phyloP scores from a whole-genome alignment of 495 filamentous ascomycete genomes.

The Penicillium ochrochloron region DNA sequence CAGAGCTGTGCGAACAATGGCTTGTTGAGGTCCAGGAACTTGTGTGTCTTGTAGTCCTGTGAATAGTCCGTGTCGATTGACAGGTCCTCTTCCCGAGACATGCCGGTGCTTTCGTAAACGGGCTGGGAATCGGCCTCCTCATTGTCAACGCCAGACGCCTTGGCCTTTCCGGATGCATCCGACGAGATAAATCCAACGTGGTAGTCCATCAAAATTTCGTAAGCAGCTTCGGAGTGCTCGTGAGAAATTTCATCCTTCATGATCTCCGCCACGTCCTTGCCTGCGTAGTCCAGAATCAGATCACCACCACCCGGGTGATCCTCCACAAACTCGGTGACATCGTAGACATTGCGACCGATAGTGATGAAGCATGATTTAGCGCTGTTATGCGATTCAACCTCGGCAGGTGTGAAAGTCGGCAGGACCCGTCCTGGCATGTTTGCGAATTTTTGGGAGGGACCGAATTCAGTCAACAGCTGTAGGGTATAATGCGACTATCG shows the following conservation, averaged over 20 bases:
- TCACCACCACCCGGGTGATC: conserved; percentile 92
- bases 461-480: not conserved
- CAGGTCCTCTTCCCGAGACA: conserved; percentile 85
- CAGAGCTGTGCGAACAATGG: conserved; percentile 91
- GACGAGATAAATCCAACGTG: conserved; percentile 76
- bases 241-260: conserved; percentile 86
- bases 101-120: conserved; percentile 76
- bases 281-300: conserved; percentile 85
- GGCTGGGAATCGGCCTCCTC: conserved; percentile 47
- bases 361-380: conserved; percentile 91
- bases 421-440: conserved; percentile 63
- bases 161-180: conserved; percentile 31
- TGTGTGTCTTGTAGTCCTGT: conserved; percentile 80
- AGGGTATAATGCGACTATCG: not conserved
- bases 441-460: not conserved
- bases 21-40: conserved; percentile 88
- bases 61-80: conserved; percentile 78
- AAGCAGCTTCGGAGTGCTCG: conserved; percentile 83
- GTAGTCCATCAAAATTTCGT: conserved; percentile 85
- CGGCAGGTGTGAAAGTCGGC: conserved; percentile 75
- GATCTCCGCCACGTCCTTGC: conserved; percentile 83
- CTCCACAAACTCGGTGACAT: conserved; percentile 86
- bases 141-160: conserved; percentile 27
- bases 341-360: conserved; percentile 86
- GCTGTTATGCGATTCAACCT: conserved; percentile 81